phyloP scores from a whole-genome alignment of 441 rosid genomes.

The Populus tomentosa region DNA sequence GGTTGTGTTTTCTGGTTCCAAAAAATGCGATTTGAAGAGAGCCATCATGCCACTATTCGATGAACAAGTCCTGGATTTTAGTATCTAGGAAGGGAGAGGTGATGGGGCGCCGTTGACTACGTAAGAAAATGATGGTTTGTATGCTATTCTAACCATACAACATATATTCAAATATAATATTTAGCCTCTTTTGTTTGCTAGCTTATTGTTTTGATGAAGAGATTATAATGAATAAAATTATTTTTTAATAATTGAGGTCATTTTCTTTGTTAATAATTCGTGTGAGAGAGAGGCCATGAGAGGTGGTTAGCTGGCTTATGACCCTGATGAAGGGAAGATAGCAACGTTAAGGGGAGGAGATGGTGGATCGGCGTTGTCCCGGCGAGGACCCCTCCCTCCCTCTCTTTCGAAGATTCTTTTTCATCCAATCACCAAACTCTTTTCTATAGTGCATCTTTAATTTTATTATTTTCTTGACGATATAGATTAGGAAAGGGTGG shows the following conservation, averaged over 20 bases:
- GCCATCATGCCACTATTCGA: not conserved
- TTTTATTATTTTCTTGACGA: no score
- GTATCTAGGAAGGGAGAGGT: constrained; percentile 7
- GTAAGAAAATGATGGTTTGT: constrained; percentile 22
- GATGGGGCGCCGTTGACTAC: constrained; percentile 26
- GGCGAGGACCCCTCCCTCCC: not conserved
- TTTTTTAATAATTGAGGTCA: not conserved
- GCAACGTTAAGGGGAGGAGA: constrained; percentile 18
- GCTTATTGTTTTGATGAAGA: not conserved
- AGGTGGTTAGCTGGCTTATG: not conserved
- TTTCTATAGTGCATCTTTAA: no score
- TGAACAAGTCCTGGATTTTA: constrained; percentile 13
- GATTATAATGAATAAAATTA: not conserved
- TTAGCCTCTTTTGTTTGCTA: not conserved
- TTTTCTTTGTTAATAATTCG: constrained; percentile 4
- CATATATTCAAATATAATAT: not conserved
- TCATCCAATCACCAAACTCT: constrained; percentile 11
- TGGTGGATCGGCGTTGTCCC: not conserved
- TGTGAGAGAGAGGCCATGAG: not conserved
- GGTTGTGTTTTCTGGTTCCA: not conserved
- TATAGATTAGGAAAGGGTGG: no score
- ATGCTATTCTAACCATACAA: not conserved
- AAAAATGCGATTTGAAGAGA: not conserved
- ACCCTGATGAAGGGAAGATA: not conserved
- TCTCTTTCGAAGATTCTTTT: not conserved